These are phyloP conservation scores for Beauveria australis DNA, from an alignment of 2,329 filamentous ascomycete species.

Conservation along the genomic window DNA sequence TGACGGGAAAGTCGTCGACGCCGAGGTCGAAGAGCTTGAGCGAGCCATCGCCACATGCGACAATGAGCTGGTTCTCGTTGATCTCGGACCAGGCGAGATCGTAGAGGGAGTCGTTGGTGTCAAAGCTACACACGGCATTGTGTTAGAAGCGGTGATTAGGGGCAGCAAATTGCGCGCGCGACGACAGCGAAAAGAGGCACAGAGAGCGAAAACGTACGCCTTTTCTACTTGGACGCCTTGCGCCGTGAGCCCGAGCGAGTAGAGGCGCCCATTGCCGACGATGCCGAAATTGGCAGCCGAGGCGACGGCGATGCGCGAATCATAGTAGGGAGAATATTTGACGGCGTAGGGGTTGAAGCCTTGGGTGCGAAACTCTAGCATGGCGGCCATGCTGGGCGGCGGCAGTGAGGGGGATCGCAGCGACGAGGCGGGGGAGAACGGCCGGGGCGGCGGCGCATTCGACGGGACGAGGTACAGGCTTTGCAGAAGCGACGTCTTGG, in stretches of 20 bases:
- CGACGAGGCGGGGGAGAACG: background rate
- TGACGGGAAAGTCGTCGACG: slow-evolving; percentile 75
- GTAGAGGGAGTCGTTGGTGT: slow-evolving; percentile 95
- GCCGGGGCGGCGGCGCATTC: background rate
- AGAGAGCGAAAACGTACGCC: slow-evolving; percentile 42
- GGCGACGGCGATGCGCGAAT: slow-evolving; percentile 84
- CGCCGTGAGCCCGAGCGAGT: slow-evolving; percentile 72
- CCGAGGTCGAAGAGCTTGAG: slow-evolving; percentile 88
- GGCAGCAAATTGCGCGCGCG: background rate
- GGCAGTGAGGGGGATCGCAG: slow-evolving; percentile 2
- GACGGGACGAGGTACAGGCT: background rate
- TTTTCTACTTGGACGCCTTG: slow-evolving; percentile 80
- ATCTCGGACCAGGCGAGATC: slow-evolving; percentile 93
- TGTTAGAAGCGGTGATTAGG: background rate
- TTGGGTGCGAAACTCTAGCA: slow-evolving; percentile 90
- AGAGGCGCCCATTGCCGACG: slow-evolving; percentile 89
- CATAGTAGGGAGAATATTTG: slow-evolving; percentile 98
- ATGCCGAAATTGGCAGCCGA: slow-evolving; percentile 93
- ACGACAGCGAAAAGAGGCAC: background rate
- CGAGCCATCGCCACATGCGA: slow-evolving; percentile 85
- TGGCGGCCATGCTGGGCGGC: slow-evolving; percentile 40
- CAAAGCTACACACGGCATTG: slow-evolving; percentile 52
- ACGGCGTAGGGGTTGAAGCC: slow-evolving; percentile 95
- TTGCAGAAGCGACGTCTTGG: background rate
- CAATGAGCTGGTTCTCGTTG: slow-evolving; percentile 88